These are phyloP conservation scores for Elongisporangium undulatum DNA, from an alignment of 352 stramenopile genomes.

Conservation along the genomic window DNA sequence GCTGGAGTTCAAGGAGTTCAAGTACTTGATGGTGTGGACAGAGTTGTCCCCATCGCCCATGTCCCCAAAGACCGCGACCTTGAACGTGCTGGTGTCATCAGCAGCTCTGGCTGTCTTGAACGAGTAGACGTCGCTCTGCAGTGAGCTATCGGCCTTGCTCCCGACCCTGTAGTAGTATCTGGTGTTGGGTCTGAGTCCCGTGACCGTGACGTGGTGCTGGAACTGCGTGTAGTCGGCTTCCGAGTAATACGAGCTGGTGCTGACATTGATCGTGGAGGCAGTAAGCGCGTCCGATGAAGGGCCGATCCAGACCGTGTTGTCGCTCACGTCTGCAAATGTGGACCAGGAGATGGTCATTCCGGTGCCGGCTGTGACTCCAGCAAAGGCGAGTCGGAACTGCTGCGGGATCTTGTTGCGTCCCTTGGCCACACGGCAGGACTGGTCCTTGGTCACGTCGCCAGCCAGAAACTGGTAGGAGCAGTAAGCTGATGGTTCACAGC, in stretches of 20 bases:
- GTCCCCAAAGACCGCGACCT: constrained; percentile 54
- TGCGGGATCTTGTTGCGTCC: constrained; percentile 43
- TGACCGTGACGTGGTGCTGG: constrained; percentile 32
- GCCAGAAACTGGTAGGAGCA: constrained; percentile 34
- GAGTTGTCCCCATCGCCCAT: constrained; percentile 38
- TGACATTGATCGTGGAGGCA: constrained; percentile 14
- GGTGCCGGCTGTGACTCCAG: constrained; percentile 31
- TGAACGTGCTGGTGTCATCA: constrained; percentile 27
- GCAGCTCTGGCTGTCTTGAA: constrained; percentile 28
- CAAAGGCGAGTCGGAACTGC: constrained; percentile 56
- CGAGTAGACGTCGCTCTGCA: constrained; percentile 20
- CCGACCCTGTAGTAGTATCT: constrained; percentile 54
- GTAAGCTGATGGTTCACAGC: constrained; percentile 21
- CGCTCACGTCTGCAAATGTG: constrained; percentile 32
- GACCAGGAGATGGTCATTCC: constrained; percentile 62
- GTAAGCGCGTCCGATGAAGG: constrained; percentile 16
- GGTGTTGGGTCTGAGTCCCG: constrained; percentile 19
- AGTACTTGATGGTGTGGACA: constrained; percentile 22
- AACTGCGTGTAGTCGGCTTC: constrained; percentile 43
- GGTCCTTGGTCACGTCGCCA: constrained; percentile 33
- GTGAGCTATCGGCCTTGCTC: constrained; percentile 12
- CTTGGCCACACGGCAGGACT: constrained; percentile 38
- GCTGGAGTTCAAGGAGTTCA: constrained; percentile 28
- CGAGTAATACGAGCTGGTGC: constrained; percentile 37
- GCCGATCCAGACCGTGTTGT: constrained; percentile 47